Evolutionary conservation across 805 yeast species (phyloP).

Genomic region (Metschnikowia similis): DNA sequence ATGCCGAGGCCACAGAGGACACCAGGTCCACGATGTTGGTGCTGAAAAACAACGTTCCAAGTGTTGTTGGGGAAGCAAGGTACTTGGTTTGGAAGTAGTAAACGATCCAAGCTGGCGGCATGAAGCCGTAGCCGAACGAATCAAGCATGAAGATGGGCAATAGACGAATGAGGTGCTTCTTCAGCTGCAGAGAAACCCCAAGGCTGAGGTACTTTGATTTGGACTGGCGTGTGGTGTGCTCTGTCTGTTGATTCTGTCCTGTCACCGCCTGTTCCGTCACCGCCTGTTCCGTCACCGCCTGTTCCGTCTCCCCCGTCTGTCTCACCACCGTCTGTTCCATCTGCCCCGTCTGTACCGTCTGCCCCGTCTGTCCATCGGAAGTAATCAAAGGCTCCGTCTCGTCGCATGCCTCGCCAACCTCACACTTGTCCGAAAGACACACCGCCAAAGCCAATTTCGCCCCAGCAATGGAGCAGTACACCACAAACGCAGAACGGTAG

Average conservation of each 20-base stretch:
- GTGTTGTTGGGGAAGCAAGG: slow-evolving; percentile 46
- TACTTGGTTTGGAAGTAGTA: slow-evolving; percentile 68
- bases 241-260: neutral
- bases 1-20: slow-evolving; percentile 75
- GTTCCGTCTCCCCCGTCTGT: neutral
- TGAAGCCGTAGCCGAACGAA: slow-evolving; percentile 83
- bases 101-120: slow-evolving; percentile 86
- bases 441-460: slow-evolving; percentile 49
- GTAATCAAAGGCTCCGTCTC: slow-evolving; percentile 2
- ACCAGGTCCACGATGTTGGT: slow-evolving; percentile 61
- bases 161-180: slow-evolving; percentile 42
- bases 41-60: slow-evolving; percentile 66
- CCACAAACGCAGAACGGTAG: slow-evolving; percentile 53
- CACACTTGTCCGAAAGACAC: slow-evolving; percentile 51
- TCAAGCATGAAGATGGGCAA: slow-evolving; percentile 72
- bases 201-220: neutral
- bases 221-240: no score
- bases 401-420: slow-evolving; percentile 22
- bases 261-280: neutral
- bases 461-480: slow-evolving; percentile 53
- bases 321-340: neutral
- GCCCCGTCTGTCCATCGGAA: neutral
- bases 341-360: neutral
- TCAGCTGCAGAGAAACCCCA: slow-evolving; percentile 39
- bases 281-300: no score